Percentiles rank a stretch among this genome's conserved stretches.
Evolutionary conservation across 352 stramenopile genomes (phyloP).

Genomic region (Saprolegnia diclina): DNA sequence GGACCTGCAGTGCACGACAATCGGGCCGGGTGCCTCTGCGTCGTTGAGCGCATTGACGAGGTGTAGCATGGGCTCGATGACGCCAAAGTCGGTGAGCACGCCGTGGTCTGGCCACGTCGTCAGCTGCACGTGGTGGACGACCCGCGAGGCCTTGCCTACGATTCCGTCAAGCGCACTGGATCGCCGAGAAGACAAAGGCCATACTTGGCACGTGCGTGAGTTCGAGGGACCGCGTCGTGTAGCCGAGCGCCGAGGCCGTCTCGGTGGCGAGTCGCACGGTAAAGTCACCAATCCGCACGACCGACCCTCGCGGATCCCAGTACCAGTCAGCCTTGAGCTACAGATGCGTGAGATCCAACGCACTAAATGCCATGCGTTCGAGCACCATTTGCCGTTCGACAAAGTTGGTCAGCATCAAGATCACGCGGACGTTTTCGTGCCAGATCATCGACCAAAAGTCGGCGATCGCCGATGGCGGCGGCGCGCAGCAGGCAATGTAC

Average conservation of each 20-base stretch:
- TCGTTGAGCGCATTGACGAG: slow-evolving; percentile 43
- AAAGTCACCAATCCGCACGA: slow-evolving; percentile 50
- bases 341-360: neutral
- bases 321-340: slow-evolving; percentile 68
- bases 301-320: slow-evolving; percentile 45
- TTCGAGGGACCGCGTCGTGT: slow-evolving; percentile 4
- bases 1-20: slow-evolving; percentile 61
- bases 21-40: slow-evolving; percentile 30
- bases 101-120: slow-evolving; percentile 77
- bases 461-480: slow-evolving; percentile 47
- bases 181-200: too few species aligned
- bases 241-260: slow-evolving; percentile 13
- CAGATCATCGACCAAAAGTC: slow-evolving; percentile 85
- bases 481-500: slow-evolving; percentile 76
- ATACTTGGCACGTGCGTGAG: slow-evolving; percentile 22
- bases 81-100: slow-evolving; percentile 60
- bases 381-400: slow-evolving; percentile 54
- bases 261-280: slow-evolving; percentile 36
- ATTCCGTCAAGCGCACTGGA: neutral
- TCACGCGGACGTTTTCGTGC: slow-evolving; percentile 64
- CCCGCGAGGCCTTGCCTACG: slow-evolving; percentile 31
- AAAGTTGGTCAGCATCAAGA: slow-evolving; percentile 88
- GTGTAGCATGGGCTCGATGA: slow-evolving; percentile 68
- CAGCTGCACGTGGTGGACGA: slow-evolving; percentile 67
- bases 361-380: neutral